Evolutionary conservation across 352 stramenopile genomes (phyloP).

Genomic region (Phytophthora rubi): DNA sequence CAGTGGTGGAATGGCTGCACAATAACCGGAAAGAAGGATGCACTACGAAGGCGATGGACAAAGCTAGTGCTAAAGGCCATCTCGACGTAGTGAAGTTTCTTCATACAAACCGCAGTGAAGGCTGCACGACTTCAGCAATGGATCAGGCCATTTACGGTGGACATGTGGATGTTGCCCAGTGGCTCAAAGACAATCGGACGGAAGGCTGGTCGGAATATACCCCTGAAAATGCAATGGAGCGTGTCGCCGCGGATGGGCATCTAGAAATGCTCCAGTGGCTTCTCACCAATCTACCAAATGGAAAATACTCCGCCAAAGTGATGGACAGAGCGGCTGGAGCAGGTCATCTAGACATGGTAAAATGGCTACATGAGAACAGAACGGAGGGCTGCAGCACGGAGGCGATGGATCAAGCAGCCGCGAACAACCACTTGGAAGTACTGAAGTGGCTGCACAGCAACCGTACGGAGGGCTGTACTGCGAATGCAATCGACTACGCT

Average conservation of each 20-base stretch:
- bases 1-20: conserved; percentile 6
- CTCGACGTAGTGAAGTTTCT: neutral
- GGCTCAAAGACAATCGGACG: neutral
- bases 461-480: neutral
- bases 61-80: neutral
- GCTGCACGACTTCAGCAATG: neutral
- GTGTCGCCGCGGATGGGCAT: neutral
- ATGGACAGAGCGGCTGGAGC: neutral
- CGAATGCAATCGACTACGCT: neutral
- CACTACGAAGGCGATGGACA: neutral
- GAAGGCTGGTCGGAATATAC: neutral
- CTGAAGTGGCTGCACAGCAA: neutral
- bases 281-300: neutral
- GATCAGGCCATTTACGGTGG: neutral
- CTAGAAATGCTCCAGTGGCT: neutral
- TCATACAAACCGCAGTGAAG: neutral
- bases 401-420: conserved; percentile 3
- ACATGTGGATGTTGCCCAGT: neutral
- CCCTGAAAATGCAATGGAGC: neutral
- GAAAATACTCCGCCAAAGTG: neutral
- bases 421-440: neutral
- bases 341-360: neutral
- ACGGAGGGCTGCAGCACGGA: neutral
- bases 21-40: conserved; percentile 1
- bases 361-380: neutral